Evolutionary conservation across 106 monocot species (phyloP), one percentile per base, ranked within the genome.

Genomic region (Dendrobium chrysotoxum): DNA sequence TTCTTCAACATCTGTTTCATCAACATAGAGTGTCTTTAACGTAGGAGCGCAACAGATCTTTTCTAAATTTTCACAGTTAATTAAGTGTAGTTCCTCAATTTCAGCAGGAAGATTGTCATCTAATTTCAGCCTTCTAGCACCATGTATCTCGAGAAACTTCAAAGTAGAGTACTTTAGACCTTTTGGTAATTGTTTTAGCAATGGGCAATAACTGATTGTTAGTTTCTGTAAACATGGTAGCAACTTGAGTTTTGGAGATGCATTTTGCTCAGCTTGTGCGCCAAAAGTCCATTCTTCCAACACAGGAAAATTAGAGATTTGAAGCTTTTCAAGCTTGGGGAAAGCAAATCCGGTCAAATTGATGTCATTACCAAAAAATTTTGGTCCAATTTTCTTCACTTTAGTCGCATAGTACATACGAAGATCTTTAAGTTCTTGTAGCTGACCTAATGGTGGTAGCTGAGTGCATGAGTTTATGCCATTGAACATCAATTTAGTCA

Each of bases 281-380:
- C 38, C 53, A 38, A 80, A 85, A 23, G 28, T 71, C 86, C 86
- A 86, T 42, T 86, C 55, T 44, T 83, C 83, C 80, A 83, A 83
- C 7, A 73, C 83, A 42, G 68, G 72, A 83, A 86, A 80, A 15
- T 77, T 9, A 8, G 65, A 5, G 8, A 86, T 47, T 3, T 6
- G 0, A 9, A 83, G 73, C 2, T 3, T 0, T 75, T 76, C 79
- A 41, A 86, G 79, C 75, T 82, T 79, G 25, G 82, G 86, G 53
- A 82, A 86, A 25, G 79, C 75, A 30, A 35, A 18, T 8, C 5
- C 1, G 26, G 78, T 30, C 20, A 23, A 5, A 53, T 16, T 20
- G 57, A 55, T 31, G 55, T 31, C 5, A 25, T 3, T 3, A 0
- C 35, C 35, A 35, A 35, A 35, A 35, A 35, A 35, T 35, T 35